Conservation (phyloP, 2,329 filamentous ascomycete genomes). For the Hypomyces rosellus region DNA sequence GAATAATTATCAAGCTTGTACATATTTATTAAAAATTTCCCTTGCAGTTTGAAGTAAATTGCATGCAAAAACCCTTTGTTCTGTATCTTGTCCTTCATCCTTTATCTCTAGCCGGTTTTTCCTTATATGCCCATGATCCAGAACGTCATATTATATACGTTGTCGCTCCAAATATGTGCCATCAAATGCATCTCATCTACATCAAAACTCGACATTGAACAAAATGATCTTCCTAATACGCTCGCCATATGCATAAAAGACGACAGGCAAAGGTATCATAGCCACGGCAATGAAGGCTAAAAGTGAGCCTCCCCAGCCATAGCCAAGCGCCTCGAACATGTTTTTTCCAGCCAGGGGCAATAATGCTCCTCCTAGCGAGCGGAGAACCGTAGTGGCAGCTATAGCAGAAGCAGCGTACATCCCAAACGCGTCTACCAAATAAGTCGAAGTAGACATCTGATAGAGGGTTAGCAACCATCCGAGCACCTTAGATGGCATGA, state of each 20-base stretch:
- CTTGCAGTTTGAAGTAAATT: too few relatives aligned
- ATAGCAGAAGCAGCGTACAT: slow-evolving; percentile 34
- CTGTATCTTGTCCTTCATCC: too few relatives aligned
- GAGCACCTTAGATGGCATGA: too few relatives aligned
- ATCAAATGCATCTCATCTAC: too few relatives aligned
- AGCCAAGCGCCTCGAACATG: slow-evolving; percentile 33
- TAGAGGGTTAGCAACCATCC: slow-evolving; percentile 17
- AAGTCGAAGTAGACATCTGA: slow-evolving; percentile 51
- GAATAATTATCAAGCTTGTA: background rate
- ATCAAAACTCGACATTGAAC: background rate
- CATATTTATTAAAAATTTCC: too few relatives aligned
- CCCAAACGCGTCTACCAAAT: slow-evolving; percentile 51
- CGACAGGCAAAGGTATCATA: slow-evolving; percentile 8
- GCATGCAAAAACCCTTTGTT: too few relatives aligned
- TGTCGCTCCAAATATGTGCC: too few relatives aligned
- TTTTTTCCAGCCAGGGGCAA: slow-evolving; percentile 32
- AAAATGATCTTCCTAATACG: background rate
- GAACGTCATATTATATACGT: too few relatives aligned
- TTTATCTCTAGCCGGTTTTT: too few relatives aligned
- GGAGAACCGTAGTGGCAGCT: slow-evolving; percentile 32
- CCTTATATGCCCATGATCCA: too few relatives aligned
- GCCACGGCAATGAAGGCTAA: slow-evolving; percentile 33
- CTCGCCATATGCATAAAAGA: slow-evolving; percentile 9
- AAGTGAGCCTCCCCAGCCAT: slow-evolving; percentile 39
- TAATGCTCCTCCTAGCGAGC: slow-evolving; percentile 31